phyloP scores from a whole-genome alignment of 2,329 filamentous ascomycete species.

The Botryotinia convoluta region DNA sequence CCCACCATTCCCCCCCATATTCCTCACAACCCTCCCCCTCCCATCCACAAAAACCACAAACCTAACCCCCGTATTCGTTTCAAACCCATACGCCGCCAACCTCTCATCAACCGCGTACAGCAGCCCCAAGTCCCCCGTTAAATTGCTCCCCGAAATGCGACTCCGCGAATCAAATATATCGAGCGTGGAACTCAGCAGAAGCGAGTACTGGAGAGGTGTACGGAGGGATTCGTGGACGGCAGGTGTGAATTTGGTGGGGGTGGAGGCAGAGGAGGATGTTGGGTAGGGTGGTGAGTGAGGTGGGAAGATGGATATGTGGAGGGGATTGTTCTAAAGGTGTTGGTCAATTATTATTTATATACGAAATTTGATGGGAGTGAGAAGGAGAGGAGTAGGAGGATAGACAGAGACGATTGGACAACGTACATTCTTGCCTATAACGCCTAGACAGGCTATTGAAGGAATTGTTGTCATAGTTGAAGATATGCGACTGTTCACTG shows the following conservation, averaged over 20 bases:
- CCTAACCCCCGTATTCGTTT: slow-evolving; percentile 93
- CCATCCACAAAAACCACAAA: slow-evolving; percentile 90
- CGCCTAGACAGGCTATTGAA: slow-evolving; percentile 86
- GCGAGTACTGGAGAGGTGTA: slow-evolving; percentile 83
- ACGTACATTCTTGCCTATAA: slow-evolving; percentile 87
- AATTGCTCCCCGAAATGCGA: not conserved
- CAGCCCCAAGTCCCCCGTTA: slow-evolving; percentile 81
- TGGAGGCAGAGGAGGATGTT: slow-evolving; percentile 39
- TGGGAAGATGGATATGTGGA: slow-evolving; percentile 89
- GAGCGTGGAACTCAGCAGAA: slow-evolving; percentile 85
- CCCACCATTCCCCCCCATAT: slow-evolving; percentile 34
- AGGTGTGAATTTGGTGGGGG: slow-evolving; percentile 24
- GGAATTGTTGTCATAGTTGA: slow-evolving; percentile 58
- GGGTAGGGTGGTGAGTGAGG: not conserved
- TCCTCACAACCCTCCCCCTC: slow-evolving; percentile 56
- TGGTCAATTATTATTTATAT: not conserved
- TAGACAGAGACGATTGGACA: not conserved
- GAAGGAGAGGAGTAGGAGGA: not conserved
- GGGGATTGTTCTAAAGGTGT: slow-evolving; percentile 79
- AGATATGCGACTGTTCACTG: not conserved
- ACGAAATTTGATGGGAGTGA: not conserved
- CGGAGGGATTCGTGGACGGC: slow-evolving; percentile 54
- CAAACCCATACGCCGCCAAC: slow-evolving; percentile 89
- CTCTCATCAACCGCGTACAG: slow-evolving; percentile 93
- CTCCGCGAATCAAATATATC: slow-evolving; percentile 85